Base-by-base conservation (phyloP, 306 rosid genomes). In the Alnus rubra region DNA sequence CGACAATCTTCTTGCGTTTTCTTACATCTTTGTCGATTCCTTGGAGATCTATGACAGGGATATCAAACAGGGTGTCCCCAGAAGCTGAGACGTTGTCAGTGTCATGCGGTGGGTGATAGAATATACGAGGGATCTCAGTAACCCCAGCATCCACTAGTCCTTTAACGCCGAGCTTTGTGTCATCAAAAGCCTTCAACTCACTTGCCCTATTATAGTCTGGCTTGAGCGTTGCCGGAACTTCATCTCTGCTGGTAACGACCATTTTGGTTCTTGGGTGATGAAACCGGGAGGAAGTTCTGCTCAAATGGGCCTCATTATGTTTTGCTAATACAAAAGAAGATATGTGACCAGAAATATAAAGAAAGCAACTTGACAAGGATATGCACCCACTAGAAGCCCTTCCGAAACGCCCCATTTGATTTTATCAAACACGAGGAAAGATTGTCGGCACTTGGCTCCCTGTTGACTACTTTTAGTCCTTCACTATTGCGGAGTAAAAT, bases 111-210 rank as follows among this genome's bases (percentile, higher is more conserved):
- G 81, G 81, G 12, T 83, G 85, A 72, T 81, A 8, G 71, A 91
- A 93, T 1, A 89, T 69, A 9, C 56, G 74, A n/a, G 94, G 94
- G 35, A 93, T 62, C 74, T 85, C 70, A 1, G 88, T 77, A 9
- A 89, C 53, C 0, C 91, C 91, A 28, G 91, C 85, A 83, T 92
- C 97, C 44, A 85, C 88, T 11, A 90, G 89, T 7, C 93, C 92
- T 80, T 90, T 89, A 6, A 90, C 97, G 39, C 91, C 95, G 59
- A 78, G 79, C 75, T 89, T 86, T 3, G 93, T 79, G 30, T 86
- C 84, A 68, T 87, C 91, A 74, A 87, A 89, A 12, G 91, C 87
- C 77, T 82, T 84, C 10, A 86, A 78, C 49, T 79, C 88, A 7
- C 75, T 81, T 16, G 37, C 35, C 73, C 85, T 81, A 8, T 82